Evolutionary conservation across 306 rosid species (phyloP).

Genomic region (Styphnolobium japonicum): DNA sequence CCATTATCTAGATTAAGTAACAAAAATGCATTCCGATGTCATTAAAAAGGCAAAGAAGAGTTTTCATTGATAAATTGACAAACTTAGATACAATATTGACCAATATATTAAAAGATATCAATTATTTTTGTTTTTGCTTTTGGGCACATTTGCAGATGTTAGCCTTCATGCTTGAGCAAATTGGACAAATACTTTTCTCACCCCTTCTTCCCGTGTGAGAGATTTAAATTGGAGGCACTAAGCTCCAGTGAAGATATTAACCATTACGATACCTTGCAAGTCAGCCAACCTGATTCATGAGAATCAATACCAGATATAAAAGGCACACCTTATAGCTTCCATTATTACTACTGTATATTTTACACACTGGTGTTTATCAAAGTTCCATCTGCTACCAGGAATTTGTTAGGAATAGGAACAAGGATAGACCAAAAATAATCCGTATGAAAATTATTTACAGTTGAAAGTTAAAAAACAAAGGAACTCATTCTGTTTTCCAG

Average conservation of each 20-base stretch:
- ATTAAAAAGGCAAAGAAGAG: background rate
- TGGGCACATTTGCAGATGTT: background rate
- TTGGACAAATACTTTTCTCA: background rate
- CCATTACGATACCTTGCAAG: background rate
- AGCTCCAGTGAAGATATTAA: background rate
- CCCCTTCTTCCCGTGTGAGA: background rate
- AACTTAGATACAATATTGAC: background rate
- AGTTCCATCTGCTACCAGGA: conserved; percentile 2
- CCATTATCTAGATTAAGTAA: conserved; percentile 69
- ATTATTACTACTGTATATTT: background rate
- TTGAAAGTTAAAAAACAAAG: background rate
- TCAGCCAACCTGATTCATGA: background rate
- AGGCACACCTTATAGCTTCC: background rate
- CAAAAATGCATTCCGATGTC: conserved; percentile 17
- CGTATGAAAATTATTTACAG: background rate
- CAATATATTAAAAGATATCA: background rate
- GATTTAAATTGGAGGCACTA: background rate
- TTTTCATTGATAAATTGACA: background rate
- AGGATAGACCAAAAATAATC: background rate
- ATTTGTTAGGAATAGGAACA: background rate
- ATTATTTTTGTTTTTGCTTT: background rate
- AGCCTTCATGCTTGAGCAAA: conserved; percentile 2
- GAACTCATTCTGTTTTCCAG: background rate
- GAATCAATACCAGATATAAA: background rate
- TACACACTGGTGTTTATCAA: background rate